Conservation (phyloP, 2,329 filamentous ascomycete genomes). For the Rutstroemia sp. region DNA sequence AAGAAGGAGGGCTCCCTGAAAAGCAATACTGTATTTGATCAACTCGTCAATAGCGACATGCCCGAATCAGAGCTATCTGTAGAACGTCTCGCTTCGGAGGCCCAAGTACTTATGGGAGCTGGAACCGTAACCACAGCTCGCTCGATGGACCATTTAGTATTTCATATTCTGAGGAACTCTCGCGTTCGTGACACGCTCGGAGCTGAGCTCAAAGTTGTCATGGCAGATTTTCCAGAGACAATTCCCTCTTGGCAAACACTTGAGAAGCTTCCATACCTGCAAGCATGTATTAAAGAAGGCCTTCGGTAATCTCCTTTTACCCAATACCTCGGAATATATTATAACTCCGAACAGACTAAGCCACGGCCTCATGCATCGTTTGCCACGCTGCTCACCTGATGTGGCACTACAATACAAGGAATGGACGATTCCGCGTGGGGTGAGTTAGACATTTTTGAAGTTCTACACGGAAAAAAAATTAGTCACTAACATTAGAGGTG, state of each 20-base stretch:
- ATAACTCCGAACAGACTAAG: neutral
- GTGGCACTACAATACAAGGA: constrained; percentile 5
- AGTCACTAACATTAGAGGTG: neutral
- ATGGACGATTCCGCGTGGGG: constrained; percentile 1
- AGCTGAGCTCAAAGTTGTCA: constrained; percentile 27
- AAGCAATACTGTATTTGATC: constrained; percentile 7
- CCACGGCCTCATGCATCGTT: constrained; percentile 1
- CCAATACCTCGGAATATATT: neutral
- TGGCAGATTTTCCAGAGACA: constrained; percentile 6
- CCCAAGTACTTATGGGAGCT: constrained; percentile 26
- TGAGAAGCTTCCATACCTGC: constrained; percentile 24
- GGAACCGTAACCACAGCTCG: constrained; percentile 31
- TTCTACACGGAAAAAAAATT: neutral
- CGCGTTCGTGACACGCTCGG: constrained; percentile 23
- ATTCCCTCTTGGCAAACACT: constrained; percentile 11
- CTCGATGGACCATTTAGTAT: constrained; percentile 29
- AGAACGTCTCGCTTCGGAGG: constrained; percentile 28
- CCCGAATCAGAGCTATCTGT: constrained; percentile 31
- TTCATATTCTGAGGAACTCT: constrained; percentile 30
- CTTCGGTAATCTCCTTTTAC: constrained; percentile 14
- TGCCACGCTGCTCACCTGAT: constrained; percentile 2
- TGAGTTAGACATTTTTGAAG: neutral
- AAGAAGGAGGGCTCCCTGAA: no score
- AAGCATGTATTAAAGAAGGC: constrained; percentile 27
- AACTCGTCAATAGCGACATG: constrained; percentile 28